Percentiles rank a stretch among this genome's conserved stretches.
Conservation (phyloP, 495 filamentous ascomycete genomes). For the Neurospora sp. region DNA sequence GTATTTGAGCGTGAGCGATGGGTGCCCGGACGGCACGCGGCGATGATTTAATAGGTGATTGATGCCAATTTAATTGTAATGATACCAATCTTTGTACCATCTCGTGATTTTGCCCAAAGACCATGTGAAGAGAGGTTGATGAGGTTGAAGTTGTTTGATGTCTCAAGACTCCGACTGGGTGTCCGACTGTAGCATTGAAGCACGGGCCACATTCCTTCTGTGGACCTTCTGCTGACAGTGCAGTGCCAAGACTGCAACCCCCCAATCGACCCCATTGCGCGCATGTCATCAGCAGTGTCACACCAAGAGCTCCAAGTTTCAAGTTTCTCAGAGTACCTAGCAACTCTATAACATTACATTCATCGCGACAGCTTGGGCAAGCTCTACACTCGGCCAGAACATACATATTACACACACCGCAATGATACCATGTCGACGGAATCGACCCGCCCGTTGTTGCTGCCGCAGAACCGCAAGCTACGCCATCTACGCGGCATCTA, state of each 20-base stretch:
- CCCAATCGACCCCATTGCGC: not conserved
- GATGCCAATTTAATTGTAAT: not conserved
- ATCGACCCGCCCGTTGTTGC: conserved; percentile 31
- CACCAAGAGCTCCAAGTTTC: not conserved
- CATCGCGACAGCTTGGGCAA: not conserved
- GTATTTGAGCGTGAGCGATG: not conserved
- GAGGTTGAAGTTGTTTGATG: not conserved
- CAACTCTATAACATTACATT: not conserved
- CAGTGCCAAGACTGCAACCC: not conserved
- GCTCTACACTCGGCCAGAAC: not conserved
- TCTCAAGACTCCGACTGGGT: not conserved
- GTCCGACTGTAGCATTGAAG: not conserved
- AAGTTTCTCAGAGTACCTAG: not conserved
- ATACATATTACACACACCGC: not conserved
- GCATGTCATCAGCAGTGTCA: not conserved
- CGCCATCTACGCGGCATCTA: conserved; percentile 82
- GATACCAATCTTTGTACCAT: not conserved
- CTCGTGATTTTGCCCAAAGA: not conserved
- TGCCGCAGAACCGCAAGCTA: conserved; percentile 73
- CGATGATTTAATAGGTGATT: not conserved
- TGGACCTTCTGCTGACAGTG: not conserved
- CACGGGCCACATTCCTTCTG: not conserved
- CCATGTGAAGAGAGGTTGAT: not conserved
- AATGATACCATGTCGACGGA: conserved; percentile 29
- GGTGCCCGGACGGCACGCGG: not conserved